These are phyloP conservation scores for Citrus inodora DNA, from an alignment of 345 rosid genomes.

Conservation along the genomic window DNA sequence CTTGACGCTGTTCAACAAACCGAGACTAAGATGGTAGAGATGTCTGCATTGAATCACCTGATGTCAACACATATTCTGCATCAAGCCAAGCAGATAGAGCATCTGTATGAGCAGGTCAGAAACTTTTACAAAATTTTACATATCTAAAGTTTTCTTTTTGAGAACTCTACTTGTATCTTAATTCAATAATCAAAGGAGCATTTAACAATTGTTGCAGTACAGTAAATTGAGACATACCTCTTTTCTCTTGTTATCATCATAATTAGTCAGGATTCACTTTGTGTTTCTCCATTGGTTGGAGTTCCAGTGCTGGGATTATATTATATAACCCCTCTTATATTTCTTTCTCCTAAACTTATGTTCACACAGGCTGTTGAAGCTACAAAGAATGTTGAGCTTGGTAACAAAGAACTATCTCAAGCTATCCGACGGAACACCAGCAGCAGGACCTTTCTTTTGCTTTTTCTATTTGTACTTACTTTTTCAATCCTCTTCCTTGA, in stretches of 20 bases:
- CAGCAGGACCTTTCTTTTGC: conserved; percentile 87
- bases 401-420: conserved; percentile 81
- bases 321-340: neutral
- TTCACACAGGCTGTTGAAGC: conserved; percentile 79
- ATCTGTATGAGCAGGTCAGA: conserved; percentile 79
- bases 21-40: conserved; percentile 97
- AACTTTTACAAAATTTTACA: neutral
- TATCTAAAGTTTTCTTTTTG: too few species aligned
- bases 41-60: conserved; percentile 94
- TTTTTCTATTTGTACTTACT: conserved; percentile 78
- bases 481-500: conserved; percentile 89
- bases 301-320: neutral
- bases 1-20: conserved; percentile 85
- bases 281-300: neutral
- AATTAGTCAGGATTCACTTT: neutral
- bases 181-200: neutral
- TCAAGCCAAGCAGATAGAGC: conserved; percentile 91
- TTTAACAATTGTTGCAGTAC: neutral
- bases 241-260: neutral
- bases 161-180: neutral
- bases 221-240: neutral
- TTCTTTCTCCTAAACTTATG: neutral
- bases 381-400: conserved; percentile 79
- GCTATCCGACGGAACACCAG: conserved; percentile 78
- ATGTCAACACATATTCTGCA: conserved; percentile 94